Evolutionary conservation across 2,329 filamentous ascomycete genomes (phyloP), one percentile per base, ranked within the genome.

Genomic region (Ophiostoma triangulosporum): DNA sequence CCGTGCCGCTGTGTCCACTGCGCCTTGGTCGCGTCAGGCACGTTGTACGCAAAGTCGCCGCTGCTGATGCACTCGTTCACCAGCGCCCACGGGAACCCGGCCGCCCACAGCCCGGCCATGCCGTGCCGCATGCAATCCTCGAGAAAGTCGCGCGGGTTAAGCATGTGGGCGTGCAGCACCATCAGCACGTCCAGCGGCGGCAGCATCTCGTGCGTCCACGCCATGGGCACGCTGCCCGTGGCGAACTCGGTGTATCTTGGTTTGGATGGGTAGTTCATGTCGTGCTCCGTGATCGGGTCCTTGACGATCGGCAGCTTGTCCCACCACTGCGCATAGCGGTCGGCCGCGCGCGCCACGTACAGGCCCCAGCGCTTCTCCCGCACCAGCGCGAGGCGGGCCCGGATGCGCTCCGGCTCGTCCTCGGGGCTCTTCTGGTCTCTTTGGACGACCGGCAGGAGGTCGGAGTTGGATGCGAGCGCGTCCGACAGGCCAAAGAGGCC

Each of bases 101-200:
- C 71, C 1, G 70, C 68, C 82, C 84, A 89, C 2, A 77, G 64
- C 27, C 75, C 69, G 54, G 72, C 70, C 2, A 72, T 59, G 0
- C 77, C 78, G 27, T 71, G 66, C 7, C 84, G 74, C 53, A 88
- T 69, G 61, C 80, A 81, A 63, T 91, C 86, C 61, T 90, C 84
- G 4, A 88, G 74, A 62, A 82, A 90, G n/a, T 70, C 71, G 38
- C 83, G 73, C 0, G 86, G 86, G 60, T 89, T 90, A 3, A 91
- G 76, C 78, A 87, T 83, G 62, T 87, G 86, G 0, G 84, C 71
- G 64, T 91, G 86, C 81, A 83, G 86, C 0, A 90, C 81, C 83
- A 90, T 86, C 20, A 89, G 66, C 0, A 90, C 78, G 66, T 90
- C 86, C 73, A 60, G 49, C 11, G 59, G 59, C 17, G 49, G 56